phyloP scores from a whole-genome alignment of 108 stramenopile species.

The Stephanodiscus minutulus region DNA sequence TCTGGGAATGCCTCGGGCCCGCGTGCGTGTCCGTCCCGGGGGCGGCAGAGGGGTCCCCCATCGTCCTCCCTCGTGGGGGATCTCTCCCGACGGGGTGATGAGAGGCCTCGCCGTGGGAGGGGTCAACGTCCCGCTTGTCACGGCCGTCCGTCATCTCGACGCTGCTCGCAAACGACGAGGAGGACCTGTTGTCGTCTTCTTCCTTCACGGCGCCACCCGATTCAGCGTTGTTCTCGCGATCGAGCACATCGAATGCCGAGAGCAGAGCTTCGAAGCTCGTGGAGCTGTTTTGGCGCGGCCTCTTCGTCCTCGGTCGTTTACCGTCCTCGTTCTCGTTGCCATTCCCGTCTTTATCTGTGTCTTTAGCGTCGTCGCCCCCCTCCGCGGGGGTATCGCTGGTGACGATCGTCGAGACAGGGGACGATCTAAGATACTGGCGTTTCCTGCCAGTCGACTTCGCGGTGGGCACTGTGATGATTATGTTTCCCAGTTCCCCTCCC shows the following conservation, averaged over 20 bases:
- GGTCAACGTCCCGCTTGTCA: not conserved
- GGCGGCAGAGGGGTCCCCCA: too few species aligned
- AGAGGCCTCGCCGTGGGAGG: not conserved
- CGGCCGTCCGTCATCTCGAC: not conserved
- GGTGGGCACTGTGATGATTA: too few species aligned
- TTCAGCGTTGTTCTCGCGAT: slow-evolving; percentile 24
- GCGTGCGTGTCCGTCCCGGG: not conserved
- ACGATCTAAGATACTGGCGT: not conserved
- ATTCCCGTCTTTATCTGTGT: not conserved
- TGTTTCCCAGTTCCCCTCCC: slow-evolving; percentile 24
- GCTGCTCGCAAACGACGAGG: not conserved
- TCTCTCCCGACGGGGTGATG: not conserved
- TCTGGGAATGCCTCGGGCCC: not conserved
- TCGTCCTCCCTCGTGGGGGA: too few species aligned
- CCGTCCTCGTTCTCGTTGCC: not conserved
- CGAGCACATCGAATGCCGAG: slow-evolving; percentile 21
- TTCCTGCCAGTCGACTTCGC: not conserved
- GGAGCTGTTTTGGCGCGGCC: slow-evolving; percentile 8
- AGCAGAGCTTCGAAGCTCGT: slow-evolving; percentile 33
- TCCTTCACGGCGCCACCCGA: not conserved
- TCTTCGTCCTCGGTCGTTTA: not conserved
- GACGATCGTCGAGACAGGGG: not conserved
- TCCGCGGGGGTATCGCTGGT: not conserved
- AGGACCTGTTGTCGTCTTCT: slow-evolving; percentile 11
- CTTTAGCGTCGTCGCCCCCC: not conserved